Evolutionary conservation across 495 filamentous ascomycete species (phyloP).

Genomic region (Penicillium flavigenum): DNA sequence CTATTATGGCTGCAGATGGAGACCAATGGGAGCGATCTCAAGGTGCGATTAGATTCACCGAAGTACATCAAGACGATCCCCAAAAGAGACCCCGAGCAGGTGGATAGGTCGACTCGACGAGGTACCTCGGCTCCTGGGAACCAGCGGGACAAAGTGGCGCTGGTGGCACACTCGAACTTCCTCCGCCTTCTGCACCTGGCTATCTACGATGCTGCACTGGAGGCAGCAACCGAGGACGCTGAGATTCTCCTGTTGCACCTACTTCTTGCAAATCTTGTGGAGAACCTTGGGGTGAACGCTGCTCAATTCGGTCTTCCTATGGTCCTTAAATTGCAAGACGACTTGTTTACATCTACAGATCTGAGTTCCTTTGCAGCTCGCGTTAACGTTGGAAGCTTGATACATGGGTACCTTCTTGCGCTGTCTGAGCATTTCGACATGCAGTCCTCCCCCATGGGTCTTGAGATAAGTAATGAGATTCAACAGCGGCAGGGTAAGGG

Average conservation of each 20-base stretch:
- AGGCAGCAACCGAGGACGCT: slow-evolving; percentile 63
- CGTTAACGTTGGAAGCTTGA: slow-evolving; percentile 75
- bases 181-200: slow-evolving; percentile 82
- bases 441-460: slow-evolving; percentile 62
- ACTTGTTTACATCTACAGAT: slow-evolving; percentile 63
- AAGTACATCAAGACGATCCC: slow-evolving; percentile 36
- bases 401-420: slow-evolving; percentile 83
- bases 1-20: slow-evolving; percentile 79
- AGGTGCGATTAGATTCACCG: slow-evolving; percentile 55
- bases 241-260: slow-evolving; percentile 76
- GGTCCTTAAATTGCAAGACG: slow-evolving; percentile 83
- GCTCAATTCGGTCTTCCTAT: slow-evolving; percentile 78
- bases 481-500: slow-evolving; percentile 64
- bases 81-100: slow-evolving; percentile 36
- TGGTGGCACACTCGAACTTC: slow-evolving; percentile 62
- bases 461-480: slow-evolving; percentile 72
- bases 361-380: slow-evolving; percentile 55
- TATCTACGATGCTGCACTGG: slow-evolving; percentile 79
- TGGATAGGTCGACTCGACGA: slow-evolving; percentile 51
- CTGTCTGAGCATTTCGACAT: slow-evolving; percentile 76
- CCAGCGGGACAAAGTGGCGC: slow-evolving; percentile 57
- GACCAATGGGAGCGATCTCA: slow-evolving; percentile 65
- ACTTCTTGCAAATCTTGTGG: slow-evolving; percentile 67
- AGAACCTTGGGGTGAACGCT: slow-evolving; percentile 80
- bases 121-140: slow-evolving; percentile 56